Evolutionary conservation across 2,329 filamentous ascomycete species (phyloP).

Genomic region (Alternaria angustiovoidea): DNA sequence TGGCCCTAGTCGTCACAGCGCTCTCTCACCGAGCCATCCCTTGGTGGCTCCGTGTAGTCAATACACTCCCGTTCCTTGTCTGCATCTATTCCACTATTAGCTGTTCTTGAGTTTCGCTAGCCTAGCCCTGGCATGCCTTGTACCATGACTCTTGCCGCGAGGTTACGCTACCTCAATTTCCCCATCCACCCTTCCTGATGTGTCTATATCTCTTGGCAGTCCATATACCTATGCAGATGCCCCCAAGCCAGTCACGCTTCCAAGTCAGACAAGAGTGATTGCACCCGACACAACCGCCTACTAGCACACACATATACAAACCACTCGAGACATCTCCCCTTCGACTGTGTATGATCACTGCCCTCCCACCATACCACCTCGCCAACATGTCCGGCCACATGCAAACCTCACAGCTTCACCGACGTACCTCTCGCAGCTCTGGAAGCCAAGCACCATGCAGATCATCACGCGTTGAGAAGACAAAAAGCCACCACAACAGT

Average conservation of each 20-base stretch:
- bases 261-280: constrained; percentile 30
- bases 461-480: constrained; percentile 51
- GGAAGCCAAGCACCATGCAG: constrained; percentile 36
- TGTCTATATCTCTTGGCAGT: constrained; percentile 49
- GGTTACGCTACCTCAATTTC: constrained; percentile 38
- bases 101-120: constrained; percentile 39
- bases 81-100: constrained; percentile 45
- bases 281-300: constrained; percentile 27
- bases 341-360: constrained; percentile 13
- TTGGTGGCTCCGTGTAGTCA: constrained; percentile 45
- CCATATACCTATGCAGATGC: constrained; percentile 48
- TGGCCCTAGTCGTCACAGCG: constrained; percentile 47
- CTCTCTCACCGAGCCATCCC: constrained; percentile 48
- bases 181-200: constrained; percentile 46
- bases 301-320: constrained; percentile 15
- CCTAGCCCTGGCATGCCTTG: constrained; percentile 40
- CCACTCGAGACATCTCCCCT: constrained; percentile 17
- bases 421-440: constrained; percentile 46
- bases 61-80: constrained; percentile 44
- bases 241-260: constrained; percentile 27
- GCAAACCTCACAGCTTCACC: constrained; percentile 37
- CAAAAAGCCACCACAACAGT: constrained; percentile 51
- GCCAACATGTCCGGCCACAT: constrained; percentile 39
- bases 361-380: constrained; percentile 25
- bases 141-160: constrained; percentile 46